phyloP scores from a whole-genome alignment of 2,329 filamentous ascomycete species.

The Annulohypoxylon truncatum region DNA sequence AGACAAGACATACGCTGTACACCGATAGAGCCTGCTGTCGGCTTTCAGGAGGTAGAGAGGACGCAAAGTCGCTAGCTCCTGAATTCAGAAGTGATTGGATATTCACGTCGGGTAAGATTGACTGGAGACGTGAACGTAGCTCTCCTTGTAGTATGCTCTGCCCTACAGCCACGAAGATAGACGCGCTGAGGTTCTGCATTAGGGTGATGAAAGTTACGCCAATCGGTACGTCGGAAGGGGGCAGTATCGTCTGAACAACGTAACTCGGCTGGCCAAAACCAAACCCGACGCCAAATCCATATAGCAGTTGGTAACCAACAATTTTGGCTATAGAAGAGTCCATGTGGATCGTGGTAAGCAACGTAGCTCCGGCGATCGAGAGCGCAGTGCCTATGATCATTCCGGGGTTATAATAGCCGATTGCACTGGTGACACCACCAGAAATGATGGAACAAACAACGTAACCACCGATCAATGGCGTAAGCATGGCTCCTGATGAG shows the following conservation, averaged over 20 bases:
- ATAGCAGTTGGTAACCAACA: conserved; percentile 34
- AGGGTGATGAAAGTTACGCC: conserved; percentile 34
- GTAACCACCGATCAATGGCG: conserved; percentile 22
- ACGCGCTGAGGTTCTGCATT: conserved; percentile 39
- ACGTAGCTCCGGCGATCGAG: conserved; percentile 26
- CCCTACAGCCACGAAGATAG: conserved; percentile 35
- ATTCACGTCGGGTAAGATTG: neutral
- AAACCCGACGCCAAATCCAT: conserved; percentile 38
- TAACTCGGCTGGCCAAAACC: conserved; percentile 39
- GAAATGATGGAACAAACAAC: conserved; percentile 26
- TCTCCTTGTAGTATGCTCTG: conserved; percentile 37
- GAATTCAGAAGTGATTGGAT: neutral
- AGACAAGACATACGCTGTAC: neutral
- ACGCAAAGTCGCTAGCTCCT: neutral
- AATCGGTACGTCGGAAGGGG: conserved; percentile 31
- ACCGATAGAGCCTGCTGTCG: neutral
- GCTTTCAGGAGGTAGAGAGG: neutral
- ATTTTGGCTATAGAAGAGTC: conserved; percentile 16
- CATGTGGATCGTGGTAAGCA: conserved; percentile 32
- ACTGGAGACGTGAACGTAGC: conserved; percentile 5
- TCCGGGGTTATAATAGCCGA: conserved; percentile 8
- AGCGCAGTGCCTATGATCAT: conserved; percentile 33
- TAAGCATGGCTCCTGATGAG: conserved; percentile 18
- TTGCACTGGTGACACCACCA: conserved; percentile 25
- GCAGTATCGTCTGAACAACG: conserved; percentile 37